phyloP scores from a whole-genome alignment of 2,329 filamentous ascomycete species.

The Uncinocarpus reesii region DNA sequence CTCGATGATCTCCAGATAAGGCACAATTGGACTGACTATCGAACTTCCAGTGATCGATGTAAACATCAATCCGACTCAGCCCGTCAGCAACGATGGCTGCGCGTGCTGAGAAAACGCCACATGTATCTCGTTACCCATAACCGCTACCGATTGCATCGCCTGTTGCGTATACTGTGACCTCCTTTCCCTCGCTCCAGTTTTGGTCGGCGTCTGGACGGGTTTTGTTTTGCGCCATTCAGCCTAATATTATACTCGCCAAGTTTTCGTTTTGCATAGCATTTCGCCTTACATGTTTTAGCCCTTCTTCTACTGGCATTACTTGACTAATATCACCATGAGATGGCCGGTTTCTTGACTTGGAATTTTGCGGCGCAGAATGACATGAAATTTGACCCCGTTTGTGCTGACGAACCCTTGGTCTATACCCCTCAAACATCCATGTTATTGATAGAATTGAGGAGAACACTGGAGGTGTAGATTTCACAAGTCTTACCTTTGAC shows the following conservation, averaged over 20 bases:
- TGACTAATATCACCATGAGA: background rate
- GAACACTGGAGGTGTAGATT: background rate
- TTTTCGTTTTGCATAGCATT: conserved; percentile 7
- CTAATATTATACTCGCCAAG: background rate
- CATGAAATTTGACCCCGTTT: background rate
- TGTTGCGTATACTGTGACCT: conserved; percentile 2
- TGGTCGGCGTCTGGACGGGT: conserved; percentile 9
- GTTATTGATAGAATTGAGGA: conserved; percentile 4
- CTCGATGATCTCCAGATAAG: too few relatives aligned
- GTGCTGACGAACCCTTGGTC: background rate
- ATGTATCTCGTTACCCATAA: background rate
- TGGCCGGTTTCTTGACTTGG: background rate
- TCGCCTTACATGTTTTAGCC: background rate
- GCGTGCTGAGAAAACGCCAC: conserved; percentile 44
- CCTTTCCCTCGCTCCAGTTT: conserved; percentile 4
- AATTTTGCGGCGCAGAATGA: background rate
- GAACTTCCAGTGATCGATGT: conserved; percentile 69
- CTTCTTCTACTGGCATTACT: background rate
- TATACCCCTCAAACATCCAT: conserved; percentile 5
- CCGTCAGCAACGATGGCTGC: conserved; percentile 62
- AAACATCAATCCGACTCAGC: conserved; percentile 63
- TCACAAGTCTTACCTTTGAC: background rate
- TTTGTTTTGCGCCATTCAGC: background rate
- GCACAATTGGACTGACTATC: conserved; percentile 18
- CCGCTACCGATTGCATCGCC: background rate